These are phyloP conservation scores for Boletus reticulatus DNA, from an alignment of 768 basidiomycete genomes.

Conservation along the genomic window DNA sequence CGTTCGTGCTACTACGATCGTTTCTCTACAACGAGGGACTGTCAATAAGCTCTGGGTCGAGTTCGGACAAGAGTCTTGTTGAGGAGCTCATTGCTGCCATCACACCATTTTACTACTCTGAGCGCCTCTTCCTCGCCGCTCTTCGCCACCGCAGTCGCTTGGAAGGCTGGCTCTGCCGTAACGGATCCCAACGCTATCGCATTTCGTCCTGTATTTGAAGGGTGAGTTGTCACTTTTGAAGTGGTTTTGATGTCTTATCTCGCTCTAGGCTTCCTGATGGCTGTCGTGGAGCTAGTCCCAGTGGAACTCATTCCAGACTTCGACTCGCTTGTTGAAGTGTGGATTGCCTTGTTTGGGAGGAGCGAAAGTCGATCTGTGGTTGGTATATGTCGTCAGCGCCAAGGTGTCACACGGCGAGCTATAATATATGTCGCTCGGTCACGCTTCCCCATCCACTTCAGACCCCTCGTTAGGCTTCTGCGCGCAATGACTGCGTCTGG, in stretches of 20 bases:
- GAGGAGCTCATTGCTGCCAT: constrained; percentile 56
- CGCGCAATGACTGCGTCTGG: constrained; percentile 76
- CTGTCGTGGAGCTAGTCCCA: constrained; percentile 68
- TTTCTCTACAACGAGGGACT: constrained; percentile 79
- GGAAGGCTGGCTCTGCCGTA: constrained; percentile 64
- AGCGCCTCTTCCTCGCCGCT: constrained; percentile 75
- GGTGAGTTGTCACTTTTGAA: constrained; percentile 42
- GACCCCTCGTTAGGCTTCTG: constrained; percentile 66
- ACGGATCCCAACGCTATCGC: constrained; percentile 77
- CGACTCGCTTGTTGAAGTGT: constrained; percentile 66
- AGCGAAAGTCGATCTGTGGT: constrained; percentile 60
- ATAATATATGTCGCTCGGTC: constrained; percentile 80
- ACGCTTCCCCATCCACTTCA: constrained; percentile 79
- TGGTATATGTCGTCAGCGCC: constrained; percentile 70
- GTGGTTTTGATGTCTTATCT: neutral
- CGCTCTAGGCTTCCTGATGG: constrained; percentile 66
- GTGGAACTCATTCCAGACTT: constrained; percentile 79
- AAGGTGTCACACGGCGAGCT: constrained; percentile 65
- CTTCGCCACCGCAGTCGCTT: constrained; percentile 71
- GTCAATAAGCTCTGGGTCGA: constrained; percentile 45
- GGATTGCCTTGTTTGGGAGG: constrained; percentile 77
- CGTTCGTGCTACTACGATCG: constrained; percentile 68
- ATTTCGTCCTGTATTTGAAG: constrained; percentile 80
- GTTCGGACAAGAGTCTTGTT: constrained; percentile 38
- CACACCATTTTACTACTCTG: constrained; percentile 79